A percentile compares a stretch with the other conserved stretches of the same genome.
Evolutionary conservation across 768 basidiomycete species (phyloP).

Genomic region (Collybia sordida): DNA sequence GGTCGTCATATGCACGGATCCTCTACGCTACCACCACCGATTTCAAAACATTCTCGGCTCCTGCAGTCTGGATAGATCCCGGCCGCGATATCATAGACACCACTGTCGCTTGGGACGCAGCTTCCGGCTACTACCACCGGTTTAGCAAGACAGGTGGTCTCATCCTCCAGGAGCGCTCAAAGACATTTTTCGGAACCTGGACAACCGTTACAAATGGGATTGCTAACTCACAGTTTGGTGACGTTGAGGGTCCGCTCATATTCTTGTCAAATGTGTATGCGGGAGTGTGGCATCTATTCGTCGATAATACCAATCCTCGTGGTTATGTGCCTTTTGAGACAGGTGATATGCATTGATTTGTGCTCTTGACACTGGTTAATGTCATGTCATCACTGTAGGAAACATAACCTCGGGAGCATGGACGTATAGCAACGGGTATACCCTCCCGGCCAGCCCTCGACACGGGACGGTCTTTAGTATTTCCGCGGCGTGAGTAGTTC

Average conservation of each 20-base stretch:
- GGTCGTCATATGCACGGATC: constrained; percentile 12
- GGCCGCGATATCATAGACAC: constrained; percentile 15
- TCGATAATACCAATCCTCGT: constrained; percentile 11
- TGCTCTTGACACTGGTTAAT: too few species aligned
- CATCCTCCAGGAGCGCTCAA: constrained; percentile 13
- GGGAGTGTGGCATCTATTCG: constrained; percentile 14
- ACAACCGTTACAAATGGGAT: constrained; percentile 12
- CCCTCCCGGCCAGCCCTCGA: constrained; percentile 13
- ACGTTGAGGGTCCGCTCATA: constrained; percentile 16
- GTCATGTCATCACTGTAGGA: background rate
- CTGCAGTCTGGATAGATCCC: constrained; percentile 17
- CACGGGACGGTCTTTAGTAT: constrained; percentile 17
- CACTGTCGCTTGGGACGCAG: constrained; percentile 13
- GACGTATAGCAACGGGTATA: constrained; percentile 15
- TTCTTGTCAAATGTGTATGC: constrained; percentile 12
- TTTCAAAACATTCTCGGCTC: constrained; percentile 15
- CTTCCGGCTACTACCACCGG: constrained; percentile 14
- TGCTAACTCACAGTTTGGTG: constrained; percentile 9
- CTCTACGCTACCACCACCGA: constrained; percentile 17
- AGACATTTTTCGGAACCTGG: constrained; percentile 14
- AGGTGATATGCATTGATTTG: constrained; percentile 7
- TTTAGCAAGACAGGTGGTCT: constrained; percentile 14
- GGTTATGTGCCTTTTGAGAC: constrained; percentile 17
- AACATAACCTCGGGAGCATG: constrained; percentile 17
- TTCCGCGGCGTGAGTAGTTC: constrained; percentile 10